phyloP scores from a whole-genome alignment of 1,284 basidiomycete genomes.

The Xerocomus amazonicus region DNA sequence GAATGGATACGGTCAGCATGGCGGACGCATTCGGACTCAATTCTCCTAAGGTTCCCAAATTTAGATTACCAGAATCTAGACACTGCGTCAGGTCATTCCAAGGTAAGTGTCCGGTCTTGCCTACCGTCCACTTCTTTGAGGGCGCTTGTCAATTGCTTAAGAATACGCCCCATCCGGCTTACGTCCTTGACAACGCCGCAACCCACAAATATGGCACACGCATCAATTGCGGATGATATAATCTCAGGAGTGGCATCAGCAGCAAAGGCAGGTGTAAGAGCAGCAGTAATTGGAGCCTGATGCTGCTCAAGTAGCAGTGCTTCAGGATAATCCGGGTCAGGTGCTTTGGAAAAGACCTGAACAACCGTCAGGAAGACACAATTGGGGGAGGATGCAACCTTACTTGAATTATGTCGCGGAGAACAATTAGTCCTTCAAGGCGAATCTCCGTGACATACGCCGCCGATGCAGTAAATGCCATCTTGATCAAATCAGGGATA shows the following conservation, averaged over 20 bases:
- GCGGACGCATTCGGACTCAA: slow-evolving; percentile 92
- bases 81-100: slow-evolving; percentile 10
- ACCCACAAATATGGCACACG: slow-evolving; percentile 94
- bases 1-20: slow-evolving; percentile 90
- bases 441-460: slow-evolving; percentile 95
- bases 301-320: slow-evolving; percentile 94
- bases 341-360: slow-evolving; percentile 80
- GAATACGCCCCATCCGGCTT: slow-evolving; percentile 87
- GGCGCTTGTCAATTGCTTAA: slow-evolving; percentile 84
- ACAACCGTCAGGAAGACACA: slow-evolving; percentile 9
- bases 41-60: slow-evolving; percentile 84
- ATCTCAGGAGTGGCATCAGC: slow-evolving; percentile 96
- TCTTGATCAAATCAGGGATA: slow-evolving; percentile 92
- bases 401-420: slow-evolving; percentile 92
- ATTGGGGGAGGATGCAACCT: slow-evolving; percentile 10
- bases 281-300: slow-evolving; percentile 97
- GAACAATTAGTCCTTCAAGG: slow-evolving; percentile 85
- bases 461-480: slow-evolving; percentile 97
- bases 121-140: slow-evolving; percentile 87
- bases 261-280: slow-evolving; percentile 96
- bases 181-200: slow-evolving; percentile 95
- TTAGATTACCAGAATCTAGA: slow-evolving; percentile 77
- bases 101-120: slow-evolving; percentile 1
- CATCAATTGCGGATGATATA: slow-evolving; percentile 85
- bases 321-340: slow-evolving; percentile 92